Conservation (phyloP, 768 basidiomycete genomes). For the Lactarius indigo region DNA sequence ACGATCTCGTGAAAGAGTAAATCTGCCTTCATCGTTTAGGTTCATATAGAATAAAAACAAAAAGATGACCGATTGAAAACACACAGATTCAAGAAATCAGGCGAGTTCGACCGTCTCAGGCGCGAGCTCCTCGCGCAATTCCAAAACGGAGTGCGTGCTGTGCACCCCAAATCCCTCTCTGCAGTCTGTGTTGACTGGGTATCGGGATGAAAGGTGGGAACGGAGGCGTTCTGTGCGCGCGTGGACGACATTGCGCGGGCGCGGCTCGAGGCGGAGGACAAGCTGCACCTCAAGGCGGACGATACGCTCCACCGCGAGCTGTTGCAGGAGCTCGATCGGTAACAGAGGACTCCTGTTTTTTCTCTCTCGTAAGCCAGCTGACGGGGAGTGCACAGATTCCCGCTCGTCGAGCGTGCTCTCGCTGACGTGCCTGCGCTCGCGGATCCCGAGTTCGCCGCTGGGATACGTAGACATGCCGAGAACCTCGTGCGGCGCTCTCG, state of each 20-base stretch:
- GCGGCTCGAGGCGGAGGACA: conserved; percentile 47
- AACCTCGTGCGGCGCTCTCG: conserved; percentile 13
- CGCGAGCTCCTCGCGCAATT: conserved; percentile 59
- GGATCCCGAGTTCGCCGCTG: conserved; percentile 16
- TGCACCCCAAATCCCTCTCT: background rate
- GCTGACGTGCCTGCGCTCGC: conserved; percentile 22
- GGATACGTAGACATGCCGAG: conserved; percentile 19
- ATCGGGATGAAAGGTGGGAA: conserved; percentile 39
- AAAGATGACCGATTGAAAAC: background rate
- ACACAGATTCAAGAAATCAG: conserved; percentile 67
- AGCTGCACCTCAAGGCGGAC: conserved; percentile 44
- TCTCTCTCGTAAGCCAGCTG: no score
- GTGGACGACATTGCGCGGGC: conserved; percentile 57
- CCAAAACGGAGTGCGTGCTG: conserved; percentile 55
- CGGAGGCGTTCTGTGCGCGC: conserved; percentile 46
- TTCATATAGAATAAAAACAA: background rate
- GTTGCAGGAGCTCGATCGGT: conserved; percentile 68
- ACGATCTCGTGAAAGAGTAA: conserved; percentile 23
- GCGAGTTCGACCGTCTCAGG: conserved; percentile 68
- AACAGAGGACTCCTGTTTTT: conserved; percentile 11
- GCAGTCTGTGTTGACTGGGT: background rate
- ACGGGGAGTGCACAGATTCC: conserved; percentile 1
- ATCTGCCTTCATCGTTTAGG: background rate
- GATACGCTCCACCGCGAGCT: conserved; percentile 55
- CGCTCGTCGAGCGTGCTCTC: conserved; percentile 21